Evolutionary conservation across 805 yeast genomes (phyloP).

Genomic region (Pichia sporocuriosa): DNA sequence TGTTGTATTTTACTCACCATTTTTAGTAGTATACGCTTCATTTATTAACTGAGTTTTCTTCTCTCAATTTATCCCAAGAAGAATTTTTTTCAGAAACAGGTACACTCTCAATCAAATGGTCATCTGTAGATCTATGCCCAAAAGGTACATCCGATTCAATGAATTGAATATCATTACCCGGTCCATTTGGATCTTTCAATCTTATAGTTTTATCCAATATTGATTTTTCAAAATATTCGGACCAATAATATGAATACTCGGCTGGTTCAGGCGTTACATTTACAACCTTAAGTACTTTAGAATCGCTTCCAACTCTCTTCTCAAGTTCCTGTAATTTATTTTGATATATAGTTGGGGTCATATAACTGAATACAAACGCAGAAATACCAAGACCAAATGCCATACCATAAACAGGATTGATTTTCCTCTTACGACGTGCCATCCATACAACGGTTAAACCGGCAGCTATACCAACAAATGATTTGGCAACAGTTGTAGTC

Average conservation of each 20-base stretch:
- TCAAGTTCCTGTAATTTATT: conserved; percentile 28
- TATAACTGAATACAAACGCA: conserved; percentile 28
- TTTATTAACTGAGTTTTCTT: background rate
- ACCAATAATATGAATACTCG: conserved; percentile 30
- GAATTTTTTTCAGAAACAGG: background rate
- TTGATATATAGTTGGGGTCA: conserved; percentile 26
- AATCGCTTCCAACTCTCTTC: conserved; percentile 20
- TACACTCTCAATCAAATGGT: background rate
- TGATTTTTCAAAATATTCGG: conserved; percentile 44
- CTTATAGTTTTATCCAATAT: conserved; percentile 42
- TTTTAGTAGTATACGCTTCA: too few relatives aligned
- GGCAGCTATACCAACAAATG: conserved; percentile 36
- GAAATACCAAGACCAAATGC: conserved; percentile 36
- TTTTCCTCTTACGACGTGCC: conserved; percentile 30
- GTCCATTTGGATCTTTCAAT: conserved; percentile 44
- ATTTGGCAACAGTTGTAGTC: conserved; percentile 29
- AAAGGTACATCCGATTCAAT: conserved; percentile 1
- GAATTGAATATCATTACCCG: conserved; percentile 15
- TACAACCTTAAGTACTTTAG: conserved; percentile 17
- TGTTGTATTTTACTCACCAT: too few relatives aligned
- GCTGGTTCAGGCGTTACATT: conserved; percentile 21
- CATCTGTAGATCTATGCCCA: background rate
- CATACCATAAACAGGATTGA: conserved; percentile 35
- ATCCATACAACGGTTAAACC: conserved; percentile 38
- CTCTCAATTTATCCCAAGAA: conserved; percentile 19